These are phyloP conservation scores for Oehlia diaphana DNA, from an alignment of 192 early-diverging fungal species.

Conservation along the genomic window DNA sequence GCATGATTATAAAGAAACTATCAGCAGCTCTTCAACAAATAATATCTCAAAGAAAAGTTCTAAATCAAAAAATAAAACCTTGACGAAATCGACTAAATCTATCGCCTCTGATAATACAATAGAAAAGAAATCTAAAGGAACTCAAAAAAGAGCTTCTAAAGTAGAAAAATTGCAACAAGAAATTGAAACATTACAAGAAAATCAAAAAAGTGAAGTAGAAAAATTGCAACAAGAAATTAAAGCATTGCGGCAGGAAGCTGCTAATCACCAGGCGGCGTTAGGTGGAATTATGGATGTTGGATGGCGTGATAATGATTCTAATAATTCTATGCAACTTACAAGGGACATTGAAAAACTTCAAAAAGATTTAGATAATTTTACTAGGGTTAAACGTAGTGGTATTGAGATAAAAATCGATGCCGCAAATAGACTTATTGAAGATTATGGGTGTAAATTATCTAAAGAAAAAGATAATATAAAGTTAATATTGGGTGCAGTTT, in stretches of 20 bases:
- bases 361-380: neutral
- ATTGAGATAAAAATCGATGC: neutral
- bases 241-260: neutral
- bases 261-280: conserved; percentile 13
- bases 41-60: neutral
- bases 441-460: neutral
- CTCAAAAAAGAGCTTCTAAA: no score
- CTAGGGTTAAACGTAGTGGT: neutral
- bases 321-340: conserved; percentile 9
- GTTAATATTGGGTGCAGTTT: conserved; percentile 1
- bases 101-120: no score
- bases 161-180: neutral
- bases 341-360: conserved; percentile 19
- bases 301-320: conserved; percentile 20
- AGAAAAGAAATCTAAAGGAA: no score
- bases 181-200: no score
- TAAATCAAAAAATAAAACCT: no score
- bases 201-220: no score
- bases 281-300: neutral
- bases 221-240: neutral
- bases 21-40: no score
- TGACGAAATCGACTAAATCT: no score
- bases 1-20: no score
- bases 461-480: neutral
- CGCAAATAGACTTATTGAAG: neutral